Evolutionary conservation across 352 stramenopile genomes (phyloP), one percentile per base, ranked within the genome.

Genomic region (Proteromonas lacertae): DNA sequence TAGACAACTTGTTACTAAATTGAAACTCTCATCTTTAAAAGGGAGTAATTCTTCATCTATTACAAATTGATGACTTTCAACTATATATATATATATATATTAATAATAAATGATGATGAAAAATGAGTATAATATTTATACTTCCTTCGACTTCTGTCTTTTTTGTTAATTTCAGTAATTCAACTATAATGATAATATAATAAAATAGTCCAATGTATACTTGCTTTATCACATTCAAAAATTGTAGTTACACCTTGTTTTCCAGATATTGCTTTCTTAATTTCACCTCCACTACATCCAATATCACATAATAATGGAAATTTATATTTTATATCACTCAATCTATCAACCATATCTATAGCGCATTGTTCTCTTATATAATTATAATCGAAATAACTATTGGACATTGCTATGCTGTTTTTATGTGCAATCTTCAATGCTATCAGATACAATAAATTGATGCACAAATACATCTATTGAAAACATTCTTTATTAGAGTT

Each of bases 1-100:
- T 38, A 90, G 55, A 4, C 57, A 83, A 49, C 66, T 88, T 43
- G 93, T 62, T 12, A 92, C 72, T n/a, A 93, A 44, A 52, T 96
- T 80, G 48, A 93, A 93, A 32, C 84, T 80, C 16, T 62, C 56
- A n/a, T 65, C 64, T 1, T 70, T 64, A 55, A 95, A 93, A 4
- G 77, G 75, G 18, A 93, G 54, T 36, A 70, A 76, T 38, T 83
- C 76, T 47, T 91, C 73, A 49, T 92, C 74, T 5, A 19, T 38
- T 24, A 48, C 12, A n/a, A 53, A 13, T 38, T 29, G 25, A 30
- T 26, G 39, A 24, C 34, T 51, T 26, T 32, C 35, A 4, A 48
- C 25, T 20, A 35, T 4, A 35, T 2, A 18, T 4, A 20, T 2
- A 8, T 23, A 22, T 2, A 13, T 23, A 22, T 22, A 14, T 8